phyloP scores from a whole-genome alignment of 768 basidiomycete genomes.

The Lenzites betulinus region DNA sequence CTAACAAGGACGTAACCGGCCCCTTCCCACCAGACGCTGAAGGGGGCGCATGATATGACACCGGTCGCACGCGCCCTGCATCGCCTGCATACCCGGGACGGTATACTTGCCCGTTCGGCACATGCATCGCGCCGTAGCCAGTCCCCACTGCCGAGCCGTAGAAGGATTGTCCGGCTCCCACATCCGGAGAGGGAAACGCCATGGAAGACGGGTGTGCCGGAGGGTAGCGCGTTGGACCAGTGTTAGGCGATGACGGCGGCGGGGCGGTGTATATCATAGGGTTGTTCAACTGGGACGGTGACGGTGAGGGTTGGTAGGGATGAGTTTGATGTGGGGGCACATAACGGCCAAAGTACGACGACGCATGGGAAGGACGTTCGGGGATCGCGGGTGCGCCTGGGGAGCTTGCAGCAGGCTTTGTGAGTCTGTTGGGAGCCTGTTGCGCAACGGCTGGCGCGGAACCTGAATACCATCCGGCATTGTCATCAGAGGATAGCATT shows the following conservation, averaged over 20 bases:
- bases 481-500: neutral
- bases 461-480: neutral
- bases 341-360: slow-evolving; percentile 21
- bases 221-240: neutral
- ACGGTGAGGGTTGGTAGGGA: slow-evolving; percentile 42
- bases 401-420: slow-evolving; percentile 3
- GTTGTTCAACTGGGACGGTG: slow-evolving; percentile 46
- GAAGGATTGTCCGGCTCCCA: neutral
- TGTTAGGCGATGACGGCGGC: slow-evolving; percentile 26
- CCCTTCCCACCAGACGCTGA: slow-evolving; percentile 8
- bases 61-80: neutral
- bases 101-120: neutral
- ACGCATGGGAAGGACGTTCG: slow-evolving; percentile 1
- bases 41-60: slow-evolving; percentile 1
- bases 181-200: slow-evolving; percentile 6
- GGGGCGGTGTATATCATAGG: slow-evolving; percentile 42
- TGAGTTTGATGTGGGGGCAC: slow-evolving; percentile 37
- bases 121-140: slow-evolving; percentile 7
- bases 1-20: slow-evolving; percentile 12
- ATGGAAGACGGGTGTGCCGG: neutral
- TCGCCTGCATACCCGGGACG: slow-evolving; percentile 1
- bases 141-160: slow-evolving; percentile 2
- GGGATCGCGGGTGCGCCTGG: neutral
- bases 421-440: slow-evolving; percentile 1
- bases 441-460: too few species aligned